phyloP scores from a whole-genome alignment of 164 flowering plant genomes.

The Macadamia tetraphylla region DNA sequence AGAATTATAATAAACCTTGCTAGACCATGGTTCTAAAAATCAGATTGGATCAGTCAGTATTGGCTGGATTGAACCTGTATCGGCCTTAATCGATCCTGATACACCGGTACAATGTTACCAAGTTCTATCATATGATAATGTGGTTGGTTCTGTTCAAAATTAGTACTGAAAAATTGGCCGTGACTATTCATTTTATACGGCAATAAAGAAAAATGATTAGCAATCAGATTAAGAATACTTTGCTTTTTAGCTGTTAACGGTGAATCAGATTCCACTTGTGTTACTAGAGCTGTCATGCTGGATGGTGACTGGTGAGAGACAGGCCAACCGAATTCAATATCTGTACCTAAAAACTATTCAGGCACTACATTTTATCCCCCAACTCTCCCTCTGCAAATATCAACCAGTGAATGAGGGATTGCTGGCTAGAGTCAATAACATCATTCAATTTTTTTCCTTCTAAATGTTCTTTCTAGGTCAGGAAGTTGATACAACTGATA shows the following conservation, averaged over 20 bases:
- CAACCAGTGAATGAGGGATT: background rate
- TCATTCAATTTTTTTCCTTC: background rate
- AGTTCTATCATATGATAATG: too few species aligned
- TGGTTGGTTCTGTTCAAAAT: too few species aligned
- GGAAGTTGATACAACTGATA: slow-evolving; percentile 20
- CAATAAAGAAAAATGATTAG: too few species aligned
- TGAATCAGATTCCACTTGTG: background rate
- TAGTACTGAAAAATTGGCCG: too few species aligned
- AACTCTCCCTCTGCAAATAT: background rate
- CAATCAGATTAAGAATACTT: too few species aligned
- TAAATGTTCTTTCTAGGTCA: slow-evolving; percentile 11
- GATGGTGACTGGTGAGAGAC: slow-evolving; percentile 62
- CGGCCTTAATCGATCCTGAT: too few species aligned
- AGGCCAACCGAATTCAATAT: slow-evolving; percentile 44
- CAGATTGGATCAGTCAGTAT: slow-evolving; percentile 34
- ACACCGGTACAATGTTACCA: too few species aligned
- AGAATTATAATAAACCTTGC: too few species aligned
- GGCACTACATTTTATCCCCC: background rate
- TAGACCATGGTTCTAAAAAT: too few species aligned
- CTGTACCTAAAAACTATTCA: slow-evolving; percentile 45
- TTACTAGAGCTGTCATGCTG: slow-evolving; percentile 53
- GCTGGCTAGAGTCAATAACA: background rate
- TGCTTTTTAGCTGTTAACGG: background rate
- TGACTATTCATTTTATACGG: too few species aligned
- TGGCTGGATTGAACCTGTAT: slow-evolving; percentile 74